phyloP scores from a whole-genome alignment of 1,284 basidiomycete genomes.

The Peniophora sp. region DNA sequence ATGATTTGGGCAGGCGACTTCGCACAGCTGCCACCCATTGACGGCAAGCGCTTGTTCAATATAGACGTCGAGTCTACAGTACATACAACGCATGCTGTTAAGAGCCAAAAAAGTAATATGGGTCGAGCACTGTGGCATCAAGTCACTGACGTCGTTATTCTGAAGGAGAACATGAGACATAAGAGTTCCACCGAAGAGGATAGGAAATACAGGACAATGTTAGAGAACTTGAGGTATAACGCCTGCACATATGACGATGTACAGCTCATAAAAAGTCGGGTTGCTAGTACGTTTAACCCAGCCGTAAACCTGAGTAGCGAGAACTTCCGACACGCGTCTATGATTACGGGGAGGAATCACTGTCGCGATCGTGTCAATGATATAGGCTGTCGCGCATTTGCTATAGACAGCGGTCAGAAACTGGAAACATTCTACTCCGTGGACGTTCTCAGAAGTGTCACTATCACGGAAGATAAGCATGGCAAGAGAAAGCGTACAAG shows the following conservation, averaged over 20 bases:
- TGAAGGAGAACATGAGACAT: slow-evolving; percentile 31
- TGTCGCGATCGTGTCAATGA: slow-evolving; percentile 26
- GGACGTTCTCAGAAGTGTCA: slow-evolving; percentile 11
- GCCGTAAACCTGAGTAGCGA: slow-evolving; percentile 12
- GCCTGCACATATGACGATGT: slow-evolving; percentile 26
- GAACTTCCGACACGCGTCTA: slow-evolving; percentile 15
- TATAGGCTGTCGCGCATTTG: slow-evolving; percentile 19
- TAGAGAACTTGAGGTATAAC: slow-evolving; percentile 27
- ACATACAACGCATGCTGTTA: slow-evolving; percentile 1
- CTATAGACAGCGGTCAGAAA: slow-evolving; percentile 18
- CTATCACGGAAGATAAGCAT: not conserved
- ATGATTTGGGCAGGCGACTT: slow-evolving; percentile 20
- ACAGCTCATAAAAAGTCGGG: slow-evolving; percentile 16
- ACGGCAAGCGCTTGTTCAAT: slow-evolving; percentile 14
- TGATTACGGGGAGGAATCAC: slow-evolving; percentile 24
- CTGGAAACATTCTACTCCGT: slow-evolving; percentile 21
- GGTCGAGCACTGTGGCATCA: slow-evolving; percentile 28
- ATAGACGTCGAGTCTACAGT: slow-evolving; percentile 6
- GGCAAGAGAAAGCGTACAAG: not conserved
- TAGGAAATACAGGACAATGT: slow-evolving; percentile 16
- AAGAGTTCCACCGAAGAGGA: slow-evolving; percentile 15
- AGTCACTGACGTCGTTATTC: slow-evolving; percentile 25
- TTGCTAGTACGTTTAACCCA: slow-evolving; percentile 12
- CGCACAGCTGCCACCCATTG: slow-evolving; percentile 16
- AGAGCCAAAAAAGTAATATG: slow-evolving; percentile 18